Conservation (phyloP, 345 rosid species). For the Eucalyptus pauciflora region DNA sequence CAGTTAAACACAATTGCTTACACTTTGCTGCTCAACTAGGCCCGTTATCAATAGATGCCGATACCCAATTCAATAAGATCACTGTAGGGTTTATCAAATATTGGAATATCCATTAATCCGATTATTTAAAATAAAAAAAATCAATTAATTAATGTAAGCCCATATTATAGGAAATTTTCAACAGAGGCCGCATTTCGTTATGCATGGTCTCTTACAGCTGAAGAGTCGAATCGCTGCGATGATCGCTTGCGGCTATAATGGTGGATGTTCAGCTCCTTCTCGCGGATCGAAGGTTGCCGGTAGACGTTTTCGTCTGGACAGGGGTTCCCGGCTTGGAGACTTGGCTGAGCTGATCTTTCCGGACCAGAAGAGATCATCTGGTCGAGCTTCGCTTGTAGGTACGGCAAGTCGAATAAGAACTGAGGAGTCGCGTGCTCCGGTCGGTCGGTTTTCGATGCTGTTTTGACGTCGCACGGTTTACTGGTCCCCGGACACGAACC, state of each 20-base stretch:
- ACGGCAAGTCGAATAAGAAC: conserved; percentile 26
- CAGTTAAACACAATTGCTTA: too few species aligned
- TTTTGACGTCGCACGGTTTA: background rate
- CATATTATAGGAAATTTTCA: too few species aligned
- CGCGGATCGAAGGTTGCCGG: background rate
- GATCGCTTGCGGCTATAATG: background rate
- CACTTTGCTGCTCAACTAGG: too few species aligned
- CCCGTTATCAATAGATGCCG: too few species aligned
- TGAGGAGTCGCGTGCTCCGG: background rate
- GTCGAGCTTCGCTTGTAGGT: conserved; percentile 17
- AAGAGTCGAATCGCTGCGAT: background rate
- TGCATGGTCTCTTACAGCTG: background rate
- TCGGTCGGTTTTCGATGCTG: background rate
- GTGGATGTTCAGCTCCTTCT: background rate
- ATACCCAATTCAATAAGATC: too few species aligned
- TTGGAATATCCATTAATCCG: too few species aligned
- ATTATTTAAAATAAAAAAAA: too few species aligned
- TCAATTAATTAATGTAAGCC: too few species aligned
- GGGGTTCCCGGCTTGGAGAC: background rate
- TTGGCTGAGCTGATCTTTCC: background rate
- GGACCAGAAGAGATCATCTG: background rate
- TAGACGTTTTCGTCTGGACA: background rate
- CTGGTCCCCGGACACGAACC: background rate
- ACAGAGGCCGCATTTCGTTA: background rate
- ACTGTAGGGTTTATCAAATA: too few species aligned